These are phyloP conservation scores for Fusarium cyanostomum DNA, from an alignment of 2,329 filamentous ascomycete genomes.

Conservation along the genomic window DNA sequence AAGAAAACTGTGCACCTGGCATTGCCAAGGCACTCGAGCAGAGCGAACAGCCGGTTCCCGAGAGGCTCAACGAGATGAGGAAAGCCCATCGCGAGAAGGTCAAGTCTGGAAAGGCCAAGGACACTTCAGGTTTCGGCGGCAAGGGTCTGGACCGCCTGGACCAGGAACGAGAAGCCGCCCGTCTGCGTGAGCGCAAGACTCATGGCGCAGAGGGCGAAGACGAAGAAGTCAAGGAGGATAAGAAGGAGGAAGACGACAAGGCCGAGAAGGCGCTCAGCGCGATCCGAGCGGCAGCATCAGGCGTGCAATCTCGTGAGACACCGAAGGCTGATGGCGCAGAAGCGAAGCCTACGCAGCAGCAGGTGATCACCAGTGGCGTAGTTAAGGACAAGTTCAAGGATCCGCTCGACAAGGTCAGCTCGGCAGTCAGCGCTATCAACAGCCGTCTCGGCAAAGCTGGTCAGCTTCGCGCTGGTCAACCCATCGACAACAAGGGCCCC, in stretches of 20 bases:
- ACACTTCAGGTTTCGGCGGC: slow-evolving; percentile 89
- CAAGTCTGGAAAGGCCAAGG: slow-evolving; percentile 90
- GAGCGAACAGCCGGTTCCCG: slow-evolving; percentile 85
- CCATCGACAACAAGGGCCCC: slow-evolving; percentile 97
- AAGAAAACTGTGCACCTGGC: slow-evolving; percentile 89
- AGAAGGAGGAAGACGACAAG: slow-evolving; percentile 75
- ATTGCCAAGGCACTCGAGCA: slow-evolving; percentile 93
- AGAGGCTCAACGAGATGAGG: slow-evolving; percentile 71
- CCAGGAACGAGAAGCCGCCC: slow-evolving; percentile 87
- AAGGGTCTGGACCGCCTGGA: slow-evolving; percentile 94
- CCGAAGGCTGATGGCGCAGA: slow-evolving; percentile 55
- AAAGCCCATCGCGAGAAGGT: slow-evolving; percentile 87
- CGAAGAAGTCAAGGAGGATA: slow-evolving; percentile 84
- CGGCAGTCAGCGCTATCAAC: slow-evolving; percentile 92
- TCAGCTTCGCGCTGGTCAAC: slow-evolving; percentile 88
- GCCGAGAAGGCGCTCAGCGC: slow-evolving; percentile 72
- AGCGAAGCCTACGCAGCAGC: slow-evolving; percentile 47
- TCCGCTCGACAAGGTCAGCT: slow-evolving; percentile 84
- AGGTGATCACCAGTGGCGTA: slow-evolving; percentile 66
- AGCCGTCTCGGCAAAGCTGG: slow-evolving; percentile 88
- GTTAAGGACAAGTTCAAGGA: slow-evolving; percentile 67
- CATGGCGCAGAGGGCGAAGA: slow-evolving; percentile 88
- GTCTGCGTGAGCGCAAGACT: slow-evolving; percentile 85
- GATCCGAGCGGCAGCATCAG: slow-evolving; percentile 70
- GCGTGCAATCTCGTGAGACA: slow-evolving; percentile 63